Conservation (phyloP, 495 filamentous ascomycete genomes). For the Podospora conica region DNA sequence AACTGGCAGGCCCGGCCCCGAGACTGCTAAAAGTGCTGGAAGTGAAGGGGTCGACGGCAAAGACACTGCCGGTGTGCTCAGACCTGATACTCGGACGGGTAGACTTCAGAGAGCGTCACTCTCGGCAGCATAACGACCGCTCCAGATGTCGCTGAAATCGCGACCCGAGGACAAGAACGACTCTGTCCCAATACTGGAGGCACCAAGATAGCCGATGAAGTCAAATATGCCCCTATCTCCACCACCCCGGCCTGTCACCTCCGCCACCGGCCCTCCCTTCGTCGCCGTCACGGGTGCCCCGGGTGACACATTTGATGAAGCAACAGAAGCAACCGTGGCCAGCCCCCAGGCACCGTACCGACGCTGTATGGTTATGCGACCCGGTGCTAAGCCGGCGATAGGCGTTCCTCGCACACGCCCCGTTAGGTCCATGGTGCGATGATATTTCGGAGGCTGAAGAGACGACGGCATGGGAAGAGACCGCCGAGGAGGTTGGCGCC, state of each 20-base stretch:
- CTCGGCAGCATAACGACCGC: background rate
- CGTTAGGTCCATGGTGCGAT: background rate
- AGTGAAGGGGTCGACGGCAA: background rate
- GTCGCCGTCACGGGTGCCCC: background rate
- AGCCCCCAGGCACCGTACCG: background rate
- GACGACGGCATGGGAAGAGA: background rate
- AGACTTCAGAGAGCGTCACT: too few species aligned
- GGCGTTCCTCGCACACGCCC: too few species aligned
- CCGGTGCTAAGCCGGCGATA: too few species aligned
- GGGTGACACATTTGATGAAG: background rate
- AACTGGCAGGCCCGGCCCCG: background rate
- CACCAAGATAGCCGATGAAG: too few species aligned
- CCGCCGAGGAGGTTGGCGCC: background rate
- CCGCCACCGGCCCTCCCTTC: background rate
- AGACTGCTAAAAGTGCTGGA: background rate
- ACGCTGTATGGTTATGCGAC: too few species aligned
- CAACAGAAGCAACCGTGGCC: background rate
- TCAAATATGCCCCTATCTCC: too few species aligned
- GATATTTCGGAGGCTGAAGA: background rate
- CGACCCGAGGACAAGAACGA: too few species aligned
- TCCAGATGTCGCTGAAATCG: too few species aligned
- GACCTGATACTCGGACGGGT: too few species aligned
- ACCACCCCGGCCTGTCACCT: slow-evolving; percentile 1
- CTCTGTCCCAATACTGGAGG: background rate
- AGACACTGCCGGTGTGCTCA: background rate